Evolutionary conservation across 768 basidiomycete genomes (phyloP), one percentile per base, ranked within the genome.

Genomic region (Collybia nuda): DNA sequence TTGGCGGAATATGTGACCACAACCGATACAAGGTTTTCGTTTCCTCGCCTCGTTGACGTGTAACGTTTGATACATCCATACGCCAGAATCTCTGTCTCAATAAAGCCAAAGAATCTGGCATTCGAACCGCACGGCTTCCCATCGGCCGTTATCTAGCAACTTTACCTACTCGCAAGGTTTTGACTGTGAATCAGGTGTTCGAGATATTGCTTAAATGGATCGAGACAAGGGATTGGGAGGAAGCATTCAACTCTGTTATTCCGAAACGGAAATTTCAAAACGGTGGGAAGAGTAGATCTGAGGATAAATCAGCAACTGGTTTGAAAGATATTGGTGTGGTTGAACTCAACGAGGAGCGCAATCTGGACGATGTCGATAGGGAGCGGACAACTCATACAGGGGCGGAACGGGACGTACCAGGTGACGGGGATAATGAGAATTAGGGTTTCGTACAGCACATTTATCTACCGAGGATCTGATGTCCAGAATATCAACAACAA

Each of bases 111-210:
- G 72, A 73, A 44, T 80, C 88, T 32, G 81, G 80, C 4, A 79
- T 98, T 48, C 81, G 86, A 38, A 88, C 93, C 36, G 97, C 94
- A 3, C 86, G 90, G 44, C 81, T 99, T 48, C 97, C 97, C 2
- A 98, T 99, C 48, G 91, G 93, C n/a, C 86, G 85, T 48, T 97
- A 91, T 65, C 74, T 98, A 29, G 78, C 86, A 39, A 80, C 87
- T 42, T 74, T 99, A 50, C 79, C 86, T 26, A 94, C 95, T 8
- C 85, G 97, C 54, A 98, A 98, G 62, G 93, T 99, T 26, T 76
- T 99, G 55, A 99, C 97, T 1, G 94, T 99, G 47, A 98, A 99
- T 67, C 97, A 98, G 70, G 88, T 89, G 22, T 90, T 95, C 62
- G 93, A 96, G 67, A 97, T 98, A 56, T 75, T 99, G 49, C 67